Percentiles rank a stretch among this genome's conserved stretches.
Evolutionary conservation across 768 basidiomycete species (phyloP).

Genomic region (Pleurotus cornucopiae): DNA sequence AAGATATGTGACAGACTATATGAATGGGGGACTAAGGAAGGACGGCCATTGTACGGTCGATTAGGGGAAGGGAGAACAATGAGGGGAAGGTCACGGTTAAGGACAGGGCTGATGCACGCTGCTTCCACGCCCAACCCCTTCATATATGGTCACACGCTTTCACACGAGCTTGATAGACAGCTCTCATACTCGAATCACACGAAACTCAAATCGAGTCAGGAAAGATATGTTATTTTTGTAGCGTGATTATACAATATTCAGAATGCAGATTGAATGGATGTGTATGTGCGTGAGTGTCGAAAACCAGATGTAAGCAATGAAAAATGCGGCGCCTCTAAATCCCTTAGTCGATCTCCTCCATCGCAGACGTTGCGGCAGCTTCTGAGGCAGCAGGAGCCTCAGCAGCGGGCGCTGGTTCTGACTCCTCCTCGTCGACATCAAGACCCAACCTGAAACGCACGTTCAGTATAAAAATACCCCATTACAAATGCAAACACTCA

Average conservation of each 20-base stretch:
- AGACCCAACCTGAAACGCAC: conserved; percentile 57
- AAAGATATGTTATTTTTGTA: not conserved
- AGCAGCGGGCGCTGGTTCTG: conserved; percentile 36
- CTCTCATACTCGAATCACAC: too few relatives aligned
- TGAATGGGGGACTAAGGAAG: conserved; percentile 17
- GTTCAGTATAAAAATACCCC: conserved; percentile 9
- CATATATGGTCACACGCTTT: conserved; percentile 2
- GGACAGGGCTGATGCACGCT: not conserved
- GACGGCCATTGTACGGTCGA: conserved; percentile 5
- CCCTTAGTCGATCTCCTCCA: conserved; percentile 93
- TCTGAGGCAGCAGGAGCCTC: conserved; percentile 52
- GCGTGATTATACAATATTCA: conserved; percentile 11
- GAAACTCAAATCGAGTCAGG: too few relatives aligned
- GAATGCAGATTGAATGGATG: conserved; percentile 17
- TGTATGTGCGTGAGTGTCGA: conserved; percentile 21
- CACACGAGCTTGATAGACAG: not conserved
- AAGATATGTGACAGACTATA: conserved; percentile 24
- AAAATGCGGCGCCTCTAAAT: conserved; percentile 12
- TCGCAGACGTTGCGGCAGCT: conserved; percentile 69
- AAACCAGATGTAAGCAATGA: conserved; percentile 20
- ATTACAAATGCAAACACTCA: conserved; percentile 28
- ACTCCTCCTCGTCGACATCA: conserved; percentile 81
- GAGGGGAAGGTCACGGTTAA: conserved; percentile 12
- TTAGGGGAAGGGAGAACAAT: not conserved
- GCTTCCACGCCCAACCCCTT: not conserved